Percentiles rank a stretch among this genome's conserved stretches.
Conservation (phyloP, 2,329 filamentous ascomycete species). For the Ophiostoma australiae region DNA sequence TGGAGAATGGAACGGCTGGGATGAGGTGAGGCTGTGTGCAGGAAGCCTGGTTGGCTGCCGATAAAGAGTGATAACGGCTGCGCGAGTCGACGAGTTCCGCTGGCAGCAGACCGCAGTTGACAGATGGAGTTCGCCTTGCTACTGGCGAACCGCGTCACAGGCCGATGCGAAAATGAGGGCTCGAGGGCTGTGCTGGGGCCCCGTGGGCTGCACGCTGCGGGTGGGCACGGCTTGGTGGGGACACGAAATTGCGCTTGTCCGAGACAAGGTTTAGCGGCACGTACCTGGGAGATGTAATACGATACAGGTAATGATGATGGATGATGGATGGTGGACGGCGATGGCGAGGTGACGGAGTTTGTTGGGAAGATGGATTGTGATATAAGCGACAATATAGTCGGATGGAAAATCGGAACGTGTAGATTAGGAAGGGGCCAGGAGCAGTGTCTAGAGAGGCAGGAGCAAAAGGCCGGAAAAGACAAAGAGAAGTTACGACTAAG, state of each 20-base stretch:
- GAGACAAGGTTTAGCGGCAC: constrained; percentile 8
- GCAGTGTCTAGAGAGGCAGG: no score
- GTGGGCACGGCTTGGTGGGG: background rate
- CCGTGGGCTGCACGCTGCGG: background rate
- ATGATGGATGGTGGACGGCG: background rate
- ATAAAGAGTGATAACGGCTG: background rate
- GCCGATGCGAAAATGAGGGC: constrained; percentile 3
- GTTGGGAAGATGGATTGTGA: background rate
- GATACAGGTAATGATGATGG: background rate
- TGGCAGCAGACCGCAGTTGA: background rate
- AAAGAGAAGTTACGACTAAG: no score
- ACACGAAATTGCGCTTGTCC: constrained; percentile 16
- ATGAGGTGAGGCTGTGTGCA: constrained; percentile 6
- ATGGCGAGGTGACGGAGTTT: background rate
- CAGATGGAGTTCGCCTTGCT: background rate
- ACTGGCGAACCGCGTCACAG: constrained; percentile 8
- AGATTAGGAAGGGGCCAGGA: no score
- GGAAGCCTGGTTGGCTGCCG: background rate
- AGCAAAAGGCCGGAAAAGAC: no score
- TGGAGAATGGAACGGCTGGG: background rate
- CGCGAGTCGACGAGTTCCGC: background rate
- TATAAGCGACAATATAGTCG: no score
- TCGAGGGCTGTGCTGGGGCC: constrained; percentile 2
- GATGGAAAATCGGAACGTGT: no score
- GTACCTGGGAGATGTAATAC: background rate